Conservation (phyloP, 148 eudicot genomes). For the Arbutus unedo region DNA sequence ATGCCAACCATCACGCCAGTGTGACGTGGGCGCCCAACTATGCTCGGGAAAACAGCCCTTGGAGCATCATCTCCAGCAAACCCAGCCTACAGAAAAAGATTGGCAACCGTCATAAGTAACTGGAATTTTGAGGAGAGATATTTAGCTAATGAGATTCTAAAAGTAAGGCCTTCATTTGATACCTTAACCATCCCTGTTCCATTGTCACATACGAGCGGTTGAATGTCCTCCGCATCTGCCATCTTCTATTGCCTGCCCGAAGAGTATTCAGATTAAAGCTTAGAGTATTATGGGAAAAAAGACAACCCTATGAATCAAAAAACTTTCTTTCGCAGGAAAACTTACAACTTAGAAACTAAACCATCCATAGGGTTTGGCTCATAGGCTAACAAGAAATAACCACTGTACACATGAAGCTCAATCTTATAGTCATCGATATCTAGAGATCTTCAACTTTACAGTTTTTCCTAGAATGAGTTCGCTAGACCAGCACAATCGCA, state of each 20-base stretch:
- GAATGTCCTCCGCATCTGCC: constrained; percentile 13
- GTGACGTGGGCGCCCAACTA: constrained; percentile 56
- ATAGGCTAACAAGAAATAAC: not conserved
- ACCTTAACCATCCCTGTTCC: constrained; percentile 22
- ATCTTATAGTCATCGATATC: not conserved
- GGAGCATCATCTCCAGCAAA: constrained; percentile 68
- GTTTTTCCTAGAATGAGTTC: not conserved
- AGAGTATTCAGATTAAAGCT: not conserved
- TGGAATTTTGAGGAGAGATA: not conserved
- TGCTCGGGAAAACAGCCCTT: constrained; percentile 55
- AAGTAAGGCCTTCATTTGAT: not conserved
- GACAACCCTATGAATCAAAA: not conserved
- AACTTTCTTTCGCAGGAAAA: not conserved
- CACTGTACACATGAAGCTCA: not conserved
- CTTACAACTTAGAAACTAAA: not conserved
- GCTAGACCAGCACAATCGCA: not conserved
- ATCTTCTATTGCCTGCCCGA: constrained; percentile 17
- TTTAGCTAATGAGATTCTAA: not conserved
- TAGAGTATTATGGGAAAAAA: not conserved
- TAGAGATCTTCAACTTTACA: no score
- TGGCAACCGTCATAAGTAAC: not conserved
- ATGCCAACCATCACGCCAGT: constrained; percentile 65
- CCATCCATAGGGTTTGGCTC: not conserved
- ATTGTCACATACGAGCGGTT: constrained; percentile 9
- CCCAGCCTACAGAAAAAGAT: constrained; percentile 37